Percentiles rank a stretch among this genome's conserved stretches.
phyloP scores from a whole-genome alignment of 441 rosid species.

The Brassica balearica region DNA sequence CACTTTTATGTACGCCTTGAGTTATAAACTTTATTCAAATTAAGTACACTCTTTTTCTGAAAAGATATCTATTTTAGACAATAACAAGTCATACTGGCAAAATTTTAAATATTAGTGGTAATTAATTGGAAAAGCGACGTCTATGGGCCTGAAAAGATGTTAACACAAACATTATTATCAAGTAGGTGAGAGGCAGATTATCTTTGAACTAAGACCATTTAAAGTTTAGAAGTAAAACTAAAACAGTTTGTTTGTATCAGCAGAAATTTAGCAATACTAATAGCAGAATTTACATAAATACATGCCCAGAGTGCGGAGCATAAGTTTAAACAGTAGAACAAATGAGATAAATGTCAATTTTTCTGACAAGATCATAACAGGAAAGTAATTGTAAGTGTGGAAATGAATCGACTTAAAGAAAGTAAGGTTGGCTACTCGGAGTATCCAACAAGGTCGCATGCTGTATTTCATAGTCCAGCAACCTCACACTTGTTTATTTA shows the following conservation, averaged over 20 bases:
- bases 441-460: constrained; percentile 23
- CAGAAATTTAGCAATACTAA: not conserved
- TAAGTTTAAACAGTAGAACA: not conserved
- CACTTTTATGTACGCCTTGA: not conserved
- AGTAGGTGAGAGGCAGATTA: constrained; percentile 32
- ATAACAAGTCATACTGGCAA: not conserved
- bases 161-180: constrained; percentile 33
- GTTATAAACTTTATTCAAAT: constrained; percentile 1
- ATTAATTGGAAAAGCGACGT: constrained; percentile 29
- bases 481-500: constrained; percentile 14
- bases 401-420: constrained; percentile 2
- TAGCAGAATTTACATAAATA: not conserved
- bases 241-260: constrained; percentile 12
- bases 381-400: not conserved
- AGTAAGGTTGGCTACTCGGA: constrained; percentile 10
- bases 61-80: not conserved
- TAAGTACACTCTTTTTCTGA: constrained; percentile 17
- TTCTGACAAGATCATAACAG: not conserved
- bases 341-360: not conserved
- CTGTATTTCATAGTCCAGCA: constrained; percentile 31
- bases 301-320: not conserved
- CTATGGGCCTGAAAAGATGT: not conserved
- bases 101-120: not conserved
- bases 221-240: not conserved
- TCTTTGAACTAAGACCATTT: constrained; percentile 9